A percentile compares a stretch with the other conserved stretches of the same genome.
Evolutionary conservation across 768 basidiomycete genomes (phyloP).

Genomic region (Tulasnella sp.): DNA sequence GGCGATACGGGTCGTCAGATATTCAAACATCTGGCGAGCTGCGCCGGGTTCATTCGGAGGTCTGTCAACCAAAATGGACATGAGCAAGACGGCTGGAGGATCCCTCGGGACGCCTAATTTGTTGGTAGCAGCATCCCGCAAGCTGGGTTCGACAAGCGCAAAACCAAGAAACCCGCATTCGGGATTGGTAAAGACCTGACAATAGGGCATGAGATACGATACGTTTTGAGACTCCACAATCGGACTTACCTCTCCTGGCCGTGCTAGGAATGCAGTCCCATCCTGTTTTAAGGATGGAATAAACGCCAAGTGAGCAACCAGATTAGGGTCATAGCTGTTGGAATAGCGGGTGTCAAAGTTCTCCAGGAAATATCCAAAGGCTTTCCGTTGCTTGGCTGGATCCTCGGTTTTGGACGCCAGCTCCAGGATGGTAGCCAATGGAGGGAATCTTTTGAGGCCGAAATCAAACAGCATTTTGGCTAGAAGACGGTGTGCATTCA

Average conservation of each 20-base stretch:
- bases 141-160: constrained; percentile 48
- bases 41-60: constrained; percentile 48
- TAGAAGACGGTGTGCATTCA: background rate
- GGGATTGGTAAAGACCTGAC: constrained; percentile 59
- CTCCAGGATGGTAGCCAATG: constrained; percentile 54
- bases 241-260: constrained; percentile 51
- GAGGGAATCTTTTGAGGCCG: constrained; percentile 44
- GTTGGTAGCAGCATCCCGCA: constrained; percentile 44
- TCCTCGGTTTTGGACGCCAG: constrained; percentile 54
- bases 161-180: constrained; percentile 76
- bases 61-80: constrained; percentile 50
- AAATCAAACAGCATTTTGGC: constrained; percentile 20
- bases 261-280: constrained; percentile 45
- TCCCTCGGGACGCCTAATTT: constrained; percentile 66
- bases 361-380: constrained; percentile 76
- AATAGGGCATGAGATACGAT: background rate
- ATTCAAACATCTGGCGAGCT: constrained; percentile 60
- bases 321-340: constrained; percentile 45
- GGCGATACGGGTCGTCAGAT: constrained; percentile 54
- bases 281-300: constrained; percentile 61
- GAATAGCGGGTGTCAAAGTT: constrained; percentile 56
- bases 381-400: constrained; percentile 43
- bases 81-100: constrained; percentile 55
- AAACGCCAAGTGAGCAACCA: constrained; percentile 57
- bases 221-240: background rate